These are phyloP conservation scores for Monilinia polystroma DNA, from an alignment of 2,329 filamentous ascomycete genomes.

Conservation along the genomic window DNA sequence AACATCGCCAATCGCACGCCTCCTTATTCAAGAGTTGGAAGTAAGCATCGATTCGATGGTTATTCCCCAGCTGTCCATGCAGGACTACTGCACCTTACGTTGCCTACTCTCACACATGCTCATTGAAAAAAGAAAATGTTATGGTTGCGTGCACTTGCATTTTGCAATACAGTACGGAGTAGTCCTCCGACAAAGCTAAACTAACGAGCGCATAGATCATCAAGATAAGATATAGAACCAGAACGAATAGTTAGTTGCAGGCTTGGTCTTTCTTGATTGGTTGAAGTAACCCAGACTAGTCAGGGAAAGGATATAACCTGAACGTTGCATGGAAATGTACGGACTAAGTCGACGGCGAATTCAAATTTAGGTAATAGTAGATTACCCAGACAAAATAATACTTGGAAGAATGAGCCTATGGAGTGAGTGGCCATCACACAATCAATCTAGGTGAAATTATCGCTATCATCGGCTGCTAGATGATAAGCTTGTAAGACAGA, in stretches of 20 bases:
- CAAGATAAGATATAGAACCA: neutral
- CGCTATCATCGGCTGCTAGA: neutral
- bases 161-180: neutral
- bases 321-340: too few species aligned
- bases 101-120: neutral
- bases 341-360: neutral
- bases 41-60: neutral
- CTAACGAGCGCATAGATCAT: neutral
- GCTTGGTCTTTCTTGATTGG: too few species aligned
- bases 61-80: neutral
- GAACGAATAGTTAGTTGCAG: too few species aligned
- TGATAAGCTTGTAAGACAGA: neutral
- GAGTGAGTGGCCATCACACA: too few species aligned
- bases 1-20: neutral
- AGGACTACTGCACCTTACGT: neutral
- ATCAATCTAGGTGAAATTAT: neutral
- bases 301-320: neutral
- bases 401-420: too few species aligned
- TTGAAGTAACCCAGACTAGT: neutral
- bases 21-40: neutral
- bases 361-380: neutral
- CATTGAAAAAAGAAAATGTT: neutral
- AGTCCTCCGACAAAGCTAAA: neutral
- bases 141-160: too few species aligned
- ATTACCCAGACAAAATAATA: neutral